A percentile compares a stretch with the other conserved stretches of the same genome.
Conservation (phyloP, 2,329 filamentous ascomycete species). For the Colletotrichum liriopes region DNA sequence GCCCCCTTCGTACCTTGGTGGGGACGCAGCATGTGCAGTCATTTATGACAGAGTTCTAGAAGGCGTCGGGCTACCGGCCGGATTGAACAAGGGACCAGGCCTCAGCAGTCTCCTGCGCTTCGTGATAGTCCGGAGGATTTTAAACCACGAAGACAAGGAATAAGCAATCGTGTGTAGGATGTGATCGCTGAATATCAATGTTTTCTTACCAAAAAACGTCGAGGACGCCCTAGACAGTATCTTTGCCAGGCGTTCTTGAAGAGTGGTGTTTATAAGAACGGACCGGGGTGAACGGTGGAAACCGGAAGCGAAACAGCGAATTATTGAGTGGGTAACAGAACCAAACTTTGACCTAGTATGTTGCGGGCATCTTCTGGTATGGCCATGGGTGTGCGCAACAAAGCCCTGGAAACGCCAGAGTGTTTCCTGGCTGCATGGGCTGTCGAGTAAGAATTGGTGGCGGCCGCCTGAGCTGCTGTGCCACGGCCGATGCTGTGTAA, state of each 20-base stretch:
- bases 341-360: slow-evolving; percentile 29
- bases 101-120: slow-evolving; percentile 2
- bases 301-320: neutral
- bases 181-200: slow-evolving; percentile 8
- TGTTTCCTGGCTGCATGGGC: slow-evolving; percentile 23
- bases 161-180: neutral
- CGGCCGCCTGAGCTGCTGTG: slow-evolving; percentile 20
- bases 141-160: slow-evolving; percentile 11
- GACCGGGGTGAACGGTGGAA: neutral
- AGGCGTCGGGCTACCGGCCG: slow-evolving; percentile 4
- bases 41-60: slow-evolving; percentile 35
- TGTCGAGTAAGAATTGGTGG: slow-evolving; percentile 24
- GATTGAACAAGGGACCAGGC: neutral
- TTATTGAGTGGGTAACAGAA: slow-evolving; percentile 8
- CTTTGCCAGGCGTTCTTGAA: slow-evolving; percentile 13
- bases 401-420: slow-evolving; percentile 29
- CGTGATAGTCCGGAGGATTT: slow-evolving; percentile 26
- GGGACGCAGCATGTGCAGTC: slow-evolving; percentile 23
- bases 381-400: slow-evolving; percentile 15
- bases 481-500: slow-evolving; percentile 33
- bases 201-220: neutral
- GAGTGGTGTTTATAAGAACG: neutral
- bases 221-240: neutral
- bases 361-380: slow-evolving; percentile 6
- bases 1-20: slow-evolving; percentile 17